phyloP scores from a whole-genome alignment of 371 early-diverging fungal species.

The Rhizopus sp. region DNA sequence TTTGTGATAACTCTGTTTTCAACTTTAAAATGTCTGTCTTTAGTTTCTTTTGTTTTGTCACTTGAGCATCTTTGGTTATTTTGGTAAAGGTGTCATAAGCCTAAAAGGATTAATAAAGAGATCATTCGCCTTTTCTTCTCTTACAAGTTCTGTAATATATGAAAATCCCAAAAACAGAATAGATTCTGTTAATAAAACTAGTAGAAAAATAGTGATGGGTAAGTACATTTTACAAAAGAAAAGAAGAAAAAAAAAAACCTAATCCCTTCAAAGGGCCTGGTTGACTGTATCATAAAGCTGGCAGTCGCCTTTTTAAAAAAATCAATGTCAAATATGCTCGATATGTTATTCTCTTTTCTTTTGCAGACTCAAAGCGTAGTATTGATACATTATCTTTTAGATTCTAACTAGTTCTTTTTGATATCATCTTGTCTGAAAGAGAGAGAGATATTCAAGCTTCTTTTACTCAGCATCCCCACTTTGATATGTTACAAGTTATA shows the following conservation, averaged over 20 bases:
- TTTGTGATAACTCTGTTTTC: constrained; percentile 61
- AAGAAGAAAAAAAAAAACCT: neutral
- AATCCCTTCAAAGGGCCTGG: too few relatives aligned
- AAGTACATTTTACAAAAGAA: constrained; percentile 43
- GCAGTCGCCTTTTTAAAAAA: too few relatives aligned
- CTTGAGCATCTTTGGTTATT: constrained; percentile 43
- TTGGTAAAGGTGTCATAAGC: constrained; percentile 53
- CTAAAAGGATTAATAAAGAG: constrained; percentile 22
- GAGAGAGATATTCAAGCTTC: too few relatives aligned
- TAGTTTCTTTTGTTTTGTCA: constrained; percentile 55
- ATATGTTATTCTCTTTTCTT: too few relatives aligned
- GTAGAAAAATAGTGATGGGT: constrained; percentile 51
- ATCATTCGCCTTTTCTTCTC: neutral
- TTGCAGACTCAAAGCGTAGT: too few relatives aligned
- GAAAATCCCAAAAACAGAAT: constrained; percentile 59
- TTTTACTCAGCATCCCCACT: too few relatives aligned
- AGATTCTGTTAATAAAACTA: constrained; percentile 59
- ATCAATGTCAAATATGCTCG: too few relatives aligned
- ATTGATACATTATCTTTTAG: too few relatives aligned
- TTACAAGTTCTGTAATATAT: constrained; percentile 55
- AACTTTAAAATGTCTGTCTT: constrained; percentile 60
- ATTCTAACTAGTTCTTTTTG: too few relatives aligned
- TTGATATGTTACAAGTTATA: too few relatives aligned
- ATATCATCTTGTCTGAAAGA: too few relatives aligned
- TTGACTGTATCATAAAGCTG: too few relatives aligned